Base-by-base conservation (phyloP, 176 grass and related monocot genomes). In the Chrysopogon serrulatus region DNA sequence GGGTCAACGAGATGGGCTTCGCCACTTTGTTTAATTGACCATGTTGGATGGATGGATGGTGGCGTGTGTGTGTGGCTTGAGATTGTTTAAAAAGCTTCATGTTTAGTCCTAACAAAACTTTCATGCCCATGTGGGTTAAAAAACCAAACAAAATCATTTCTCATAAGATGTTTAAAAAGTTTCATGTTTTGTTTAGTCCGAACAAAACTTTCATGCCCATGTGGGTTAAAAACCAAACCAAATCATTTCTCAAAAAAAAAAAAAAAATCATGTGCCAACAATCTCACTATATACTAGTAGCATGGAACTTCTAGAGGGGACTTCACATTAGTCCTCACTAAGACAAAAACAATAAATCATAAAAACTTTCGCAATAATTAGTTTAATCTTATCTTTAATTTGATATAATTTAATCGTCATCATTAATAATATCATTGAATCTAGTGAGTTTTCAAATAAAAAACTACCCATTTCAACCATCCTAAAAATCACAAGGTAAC, bases 1-100 rank as follows among this genome's bases (percentile, higher is more conserved):
- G 85, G 82, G 93, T 90, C 90, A 95, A 92, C 90, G 87, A 90
- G 16, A 63, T 28, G 70, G 68, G 69, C 71, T 82, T 69, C 62
- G 51, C 6, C 59, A 26, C 30, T 79, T 79, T 84, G 74, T 83
- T 87, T 90, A 83, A 68, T 83, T 90, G 84, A 87, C 79, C 73
- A 24, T 74, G 40, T 73, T 80, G 59, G 28, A 44, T 65, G 57
- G 76, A 77, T 57, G 83, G 54, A 36, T 59, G 56, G 74, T 41
- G 37, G 42, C 39, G 73, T 8, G 2, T 68, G 31, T 47, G 17
- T 36, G 9, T 57, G 37, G 36, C 36, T 41, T 60, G 56, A 1
- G 56, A 27, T 60, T 60, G 56, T 60, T 60, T 27, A 27, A 26
- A 54, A 60, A 27, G 10, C 0, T 60, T 13, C n/a, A 13, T 13